A percentile compares a stretch with the other conserved stretches of the same genome.
These are phyloP conservation scores for Olyra latifolia DNA, from an alignment of 176 grass and related monocot species.

Conservation along the genomic window DNA sequence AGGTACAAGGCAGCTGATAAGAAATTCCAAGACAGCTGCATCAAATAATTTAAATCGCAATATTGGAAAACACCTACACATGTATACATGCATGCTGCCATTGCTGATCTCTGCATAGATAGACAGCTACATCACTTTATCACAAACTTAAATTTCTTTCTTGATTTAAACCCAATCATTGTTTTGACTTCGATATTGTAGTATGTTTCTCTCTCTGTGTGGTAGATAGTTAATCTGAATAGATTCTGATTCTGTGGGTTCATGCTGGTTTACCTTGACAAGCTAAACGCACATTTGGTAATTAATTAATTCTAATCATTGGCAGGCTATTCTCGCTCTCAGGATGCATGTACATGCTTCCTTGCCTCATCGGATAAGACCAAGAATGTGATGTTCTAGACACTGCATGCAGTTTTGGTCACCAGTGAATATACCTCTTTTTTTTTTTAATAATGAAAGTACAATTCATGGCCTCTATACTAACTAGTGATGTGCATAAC, in stretches of 20 bases:
- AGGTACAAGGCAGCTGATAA: slow-evolving; percentile 29
- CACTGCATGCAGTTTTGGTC: no score
- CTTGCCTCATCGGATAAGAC: not conserved
- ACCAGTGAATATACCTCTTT: no score
- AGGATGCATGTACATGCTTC: no score
- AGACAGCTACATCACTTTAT: not conserved
- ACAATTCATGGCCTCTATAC: no score
- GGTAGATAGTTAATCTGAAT: no score
- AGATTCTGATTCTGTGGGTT: not conserved
- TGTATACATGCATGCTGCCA: no score
- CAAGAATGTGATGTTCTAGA: no score
- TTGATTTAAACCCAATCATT: not conserved
- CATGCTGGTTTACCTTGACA: not conserved
- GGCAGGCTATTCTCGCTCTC: not conserved
- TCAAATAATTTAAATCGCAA: slow-evolving; percentile 18
- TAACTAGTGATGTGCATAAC: no score
- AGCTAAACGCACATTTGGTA: not conserved
- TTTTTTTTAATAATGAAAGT: no score
- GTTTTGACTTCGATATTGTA: not conserved
- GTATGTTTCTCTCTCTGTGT: no score
- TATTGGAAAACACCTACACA: no score
- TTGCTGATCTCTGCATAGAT: not conserved
- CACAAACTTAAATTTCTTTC: not conserved
- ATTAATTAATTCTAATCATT: not conserved
- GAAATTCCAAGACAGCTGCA: slow-evolving; percentile 29